Evolutionary conservation across 495 filamentous ascomycete species (phyloP).

Genomic region (Diplogelasinospora grovesii): DNA sequence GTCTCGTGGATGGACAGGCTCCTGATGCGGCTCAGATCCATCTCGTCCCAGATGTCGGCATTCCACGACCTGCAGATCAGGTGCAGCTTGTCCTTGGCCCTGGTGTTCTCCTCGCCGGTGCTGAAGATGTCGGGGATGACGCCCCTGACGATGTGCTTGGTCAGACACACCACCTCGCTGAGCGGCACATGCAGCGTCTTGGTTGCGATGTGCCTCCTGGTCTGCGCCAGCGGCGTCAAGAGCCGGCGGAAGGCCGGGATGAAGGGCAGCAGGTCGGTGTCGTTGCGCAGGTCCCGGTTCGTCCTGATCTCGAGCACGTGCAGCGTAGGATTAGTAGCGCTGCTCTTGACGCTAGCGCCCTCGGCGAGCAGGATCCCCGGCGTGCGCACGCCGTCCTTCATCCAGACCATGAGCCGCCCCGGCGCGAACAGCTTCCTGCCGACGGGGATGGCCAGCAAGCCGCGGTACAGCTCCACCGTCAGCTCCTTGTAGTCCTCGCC

Average conservation of each 20-base stretch:
- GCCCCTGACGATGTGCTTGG: slow-evolving; percentile 61
- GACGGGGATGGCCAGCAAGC: slow-evolving; percentile 62
- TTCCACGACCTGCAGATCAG: slow-evolving; percentile 64
- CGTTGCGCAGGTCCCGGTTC: slow-evolving; percentile 54
- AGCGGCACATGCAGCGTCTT: slow-evolving; percentile 60
- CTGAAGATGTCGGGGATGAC: slow-evolving; percentile 47
- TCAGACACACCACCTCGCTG: slow-evolving; percentile 73
- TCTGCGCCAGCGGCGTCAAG: slow-evolving; percentile 53
- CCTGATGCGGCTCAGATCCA: slow-evolving; percentile 73
- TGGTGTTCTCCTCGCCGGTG: slow-evolving; percentile 32
- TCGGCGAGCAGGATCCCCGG: slow-evolving; percentile 74
- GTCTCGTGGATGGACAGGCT: slow-evolving; percentile 70
- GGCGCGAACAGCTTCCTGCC: slow-evolving; percentile 71
- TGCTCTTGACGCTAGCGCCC: slow-evolving; percentile 50
- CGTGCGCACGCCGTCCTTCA: slow-evolving; percentile 68
- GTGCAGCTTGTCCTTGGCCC: slow-evolving; percentile 54
- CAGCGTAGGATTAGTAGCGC: slow-evolving; percentile 54
- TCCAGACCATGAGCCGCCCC: slow-evolving; percentile 65
- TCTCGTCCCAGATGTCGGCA: slow-evolving; percentile 70
- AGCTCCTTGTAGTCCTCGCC: slow-evolving; percentile 69
- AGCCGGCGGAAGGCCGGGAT: slow-evolving; percentile 56
- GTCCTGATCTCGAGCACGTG: slow-evolving; percentile 71
- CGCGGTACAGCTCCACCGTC: slow-evolving; percentile 67
- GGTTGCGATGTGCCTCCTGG: slow-evolving; percentile 53
- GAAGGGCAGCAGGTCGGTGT: slow-evolving; percentile 75